Base-by-base conservation (phyloP, 2,329 filamentous ascomycete genomes). In the Periglandula ipomoeae region DNA sequence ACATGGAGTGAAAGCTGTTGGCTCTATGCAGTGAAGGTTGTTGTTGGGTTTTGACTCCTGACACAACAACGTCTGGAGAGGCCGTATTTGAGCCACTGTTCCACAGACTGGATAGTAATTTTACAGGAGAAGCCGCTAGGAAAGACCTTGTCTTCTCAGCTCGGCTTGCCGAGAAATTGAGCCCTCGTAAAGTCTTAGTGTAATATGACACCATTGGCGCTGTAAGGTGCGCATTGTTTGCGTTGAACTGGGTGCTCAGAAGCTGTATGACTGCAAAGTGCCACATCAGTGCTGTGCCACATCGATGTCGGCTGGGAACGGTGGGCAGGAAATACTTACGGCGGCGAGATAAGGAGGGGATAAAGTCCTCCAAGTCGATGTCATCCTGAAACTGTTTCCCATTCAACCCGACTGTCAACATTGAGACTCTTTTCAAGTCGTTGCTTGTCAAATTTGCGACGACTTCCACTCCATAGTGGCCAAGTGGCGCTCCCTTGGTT, bases 51-150 rank as follows among this genome's bases (percentile, higher is more conserved):
- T 72, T 75, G 9, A 69, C 56, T 13, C 56, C 53, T 8, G 59
- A 42, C 5, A 59, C 52, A 9, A 54, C 53, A 5, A 58, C 50
- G 4, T 65, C 63, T 9, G 56, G 48, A 2, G 55, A 35, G 20
- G 34, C 64, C 32, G 65, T 69, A 52, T 71, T 74, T 30, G 73
- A 75, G 49, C 75, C 78, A 22, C 81, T 79, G 30, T 81, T 78
- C 58, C 94, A 81, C 47, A 96, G 79, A 59, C 78, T 95, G 0
- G 90, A 94, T 15, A 97, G 73, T 59, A 95, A 75, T 64, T 96
- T 97, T 43, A 94, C 87, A 0, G 91, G 90, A 1, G 90, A 96
- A n/a, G 84, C 79, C 4, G 82, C 82, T 9, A 91, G 76, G 60
- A 87, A 87, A 1, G 81, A 82, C 48, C 77, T 77, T 10, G 80